Evolutionary conservation across 192 early-diverging fungal genomes (phyloP).

Genomic region (Lunasporangiospora selenospora): DNA sequence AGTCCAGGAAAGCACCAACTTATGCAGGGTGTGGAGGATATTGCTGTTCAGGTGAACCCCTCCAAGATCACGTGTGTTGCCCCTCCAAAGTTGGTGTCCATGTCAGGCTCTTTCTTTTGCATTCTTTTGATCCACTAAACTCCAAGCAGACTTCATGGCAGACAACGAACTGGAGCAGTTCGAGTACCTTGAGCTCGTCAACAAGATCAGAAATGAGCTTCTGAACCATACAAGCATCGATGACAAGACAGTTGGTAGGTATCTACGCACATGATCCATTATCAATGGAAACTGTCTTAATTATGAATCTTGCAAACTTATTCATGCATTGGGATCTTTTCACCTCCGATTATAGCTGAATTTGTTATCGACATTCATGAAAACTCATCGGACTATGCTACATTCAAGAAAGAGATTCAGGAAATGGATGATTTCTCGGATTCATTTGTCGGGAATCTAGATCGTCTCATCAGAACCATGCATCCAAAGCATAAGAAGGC

Average conservation of each 20-base stretch:
- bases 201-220: slow-evolving; percentile 90
- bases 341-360: slow-evolving; percentile 67
- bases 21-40: too few species aligned
- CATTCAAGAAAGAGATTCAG: slow-evolving; percentile 73
- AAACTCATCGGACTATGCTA: slow-evolving; percentile 60
- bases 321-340: neutral
- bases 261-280: neutral
- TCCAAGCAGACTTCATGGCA: too few species aligned
- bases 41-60: too few species aligned
- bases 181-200: slow-evolving; percentile 88
- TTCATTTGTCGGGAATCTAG: slow-evolving; percentile 80
- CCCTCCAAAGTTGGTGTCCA: too few species aligned
- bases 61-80: too few species aligned
- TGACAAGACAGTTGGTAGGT: slow-evolving; percentile 77
- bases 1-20: too few species aligned
- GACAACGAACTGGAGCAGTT: slow-evolving; percentile 79
- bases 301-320: neutral
- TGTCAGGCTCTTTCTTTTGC: too few species aligned
- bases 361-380: slow-evolving; percentile 90
- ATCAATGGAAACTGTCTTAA: neutral
- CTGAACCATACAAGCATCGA: slow-evolving; percentile 91
- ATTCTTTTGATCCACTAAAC: too few species aligned
- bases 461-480: slow-evolving; percentile 90
- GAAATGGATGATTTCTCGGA: slow-evolving; percentile 86
- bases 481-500: slow-evolving; percentile 62